Evolutionary conservation across 139 green algal genomes (phyloP), one percentile per base, ranked within the genome.

Genomic region (Yamagishiella unicocca): DNA sequence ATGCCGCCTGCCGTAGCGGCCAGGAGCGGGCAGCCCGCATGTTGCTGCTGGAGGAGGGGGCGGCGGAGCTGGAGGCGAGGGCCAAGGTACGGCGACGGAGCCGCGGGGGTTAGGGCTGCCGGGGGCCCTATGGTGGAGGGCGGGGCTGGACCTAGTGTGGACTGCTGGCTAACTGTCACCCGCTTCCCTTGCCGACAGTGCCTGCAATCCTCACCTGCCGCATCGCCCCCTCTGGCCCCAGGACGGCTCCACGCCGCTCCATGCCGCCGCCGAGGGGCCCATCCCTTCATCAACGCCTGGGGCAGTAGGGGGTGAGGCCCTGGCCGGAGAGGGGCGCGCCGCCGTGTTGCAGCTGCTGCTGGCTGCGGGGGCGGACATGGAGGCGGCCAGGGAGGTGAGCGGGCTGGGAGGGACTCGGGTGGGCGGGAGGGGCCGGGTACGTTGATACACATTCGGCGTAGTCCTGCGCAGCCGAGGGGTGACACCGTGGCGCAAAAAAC

Each of bases 241-340:
- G 64, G 64, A 72, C 64, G 64, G 64, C 64, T 72, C 64, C n/a
- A 72, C 64, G 4, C 64, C 64, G 4, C n/a, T 72, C n/a, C 64
- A 72, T 67, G 14, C 14, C 19, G 58, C 58, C 14, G 22, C 58
- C 58, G 19, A 6, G 14, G 58, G 17, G 12, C 12, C 50, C 50
- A 58, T 58, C 12, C 19, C 58, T 14, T 21, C 58, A 68, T 6
- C 58, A 31, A 6, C 21, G 22, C 17, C 58, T n/a, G n/a, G n/a
- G n/a, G n/a, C n/a, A n/a, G n/a, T n/a, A n/a, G n/a, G n/a, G n/a
- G n/a, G n/a, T n/a, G n/a, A n/a, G n/a, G n/a, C n/a, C n/a, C n/a
- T n/a, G n/a, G n/a, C n/a, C n/a, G n/a, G n/a, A n/a, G n/a, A n/a
- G n/a, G n/a, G n/a, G n/a, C 22, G 24, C 19, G 58, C 6, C 58